Percentiles rank a stretch among this genome's conserved stretches.
Evolutionary conservation across 345 rosid species (phyloP).

Genomic region (Eucalyptus rudis): DNA sequence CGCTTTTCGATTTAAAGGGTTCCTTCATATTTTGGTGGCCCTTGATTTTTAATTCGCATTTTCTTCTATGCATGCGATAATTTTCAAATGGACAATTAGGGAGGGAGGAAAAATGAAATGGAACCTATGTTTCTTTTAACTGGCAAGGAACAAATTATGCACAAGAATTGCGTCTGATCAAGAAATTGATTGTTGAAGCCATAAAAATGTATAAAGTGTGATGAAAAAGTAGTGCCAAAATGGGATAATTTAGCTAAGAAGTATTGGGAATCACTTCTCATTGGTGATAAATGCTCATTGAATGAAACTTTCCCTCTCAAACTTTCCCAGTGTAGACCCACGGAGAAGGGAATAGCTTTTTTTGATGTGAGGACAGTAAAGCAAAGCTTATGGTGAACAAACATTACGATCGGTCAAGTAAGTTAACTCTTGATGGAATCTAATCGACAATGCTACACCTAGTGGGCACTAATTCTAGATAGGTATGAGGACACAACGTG

Average conservation of each 20-base stretch:
- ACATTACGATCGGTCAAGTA: not conserved
- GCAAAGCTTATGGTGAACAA: not conserved
- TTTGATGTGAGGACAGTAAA: too few relatives aligned
- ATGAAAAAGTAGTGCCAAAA: not conserved
- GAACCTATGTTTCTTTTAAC: too few relatives aligned
- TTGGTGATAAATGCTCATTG: not conserved
- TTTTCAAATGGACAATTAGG: too few relatives aligned
- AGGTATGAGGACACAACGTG: too few relatives aligned
- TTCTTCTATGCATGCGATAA: too few relatives aligned
- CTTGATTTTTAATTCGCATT: too few relatives aligned
- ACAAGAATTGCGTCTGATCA: not conserved
- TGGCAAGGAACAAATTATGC: not conserved
- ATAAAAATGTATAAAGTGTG: not conserved
- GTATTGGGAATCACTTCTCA: not conserved
- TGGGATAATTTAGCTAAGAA: not conserved
- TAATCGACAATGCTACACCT: too few relatives aligned
- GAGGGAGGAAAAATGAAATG: too few relatives aligned
- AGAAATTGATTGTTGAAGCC: not conserved
- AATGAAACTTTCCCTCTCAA: not conserved
- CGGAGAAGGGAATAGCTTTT: not conserved
- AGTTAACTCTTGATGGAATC: not conserved
- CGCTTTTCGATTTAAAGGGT: too few relatives aligned
- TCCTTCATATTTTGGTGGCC: too few relatives aligned
- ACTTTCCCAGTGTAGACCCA: not conserved
- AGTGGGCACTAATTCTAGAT: too few relatives aligned